Conservation (phyloP, 2,329 filamentous ascomycete species). For the Penicillium brasilianum region DNA sequence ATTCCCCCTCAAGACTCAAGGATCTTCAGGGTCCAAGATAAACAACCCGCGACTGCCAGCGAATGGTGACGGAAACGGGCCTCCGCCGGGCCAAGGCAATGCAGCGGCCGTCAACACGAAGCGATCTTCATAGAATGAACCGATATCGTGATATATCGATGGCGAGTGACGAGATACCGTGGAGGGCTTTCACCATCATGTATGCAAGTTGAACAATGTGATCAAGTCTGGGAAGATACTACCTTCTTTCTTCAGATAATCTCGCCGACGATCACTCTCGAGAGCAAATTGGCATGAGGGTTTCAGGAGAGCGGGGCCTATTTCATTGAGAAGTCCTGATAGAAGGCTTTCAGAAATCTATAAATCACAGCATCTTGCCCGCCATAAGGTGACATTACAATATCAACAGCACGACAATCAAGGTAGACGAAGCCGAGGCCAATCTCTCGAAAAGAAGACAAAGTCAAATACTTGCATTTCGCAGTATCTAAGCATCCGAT, state of each 20-base stretch:
- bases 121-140: constrained; percentile 3
- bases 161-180: constrained; percentile 14
- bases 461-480: neutral
- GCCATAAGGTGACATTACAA: neutral
- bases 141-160: constrained; percentile 12
- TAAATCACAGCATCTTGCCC: constrained; percentile 14
- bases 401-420: neutral
- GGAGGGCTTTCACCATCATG: neutral
- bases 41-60: neutral
- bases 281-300: neutral
- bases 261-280: constrained; percentile 9
- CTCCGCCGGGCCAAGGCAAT: constrained; percentile 33
- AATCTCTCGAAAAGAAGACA: neutral
- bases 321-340: neutral
- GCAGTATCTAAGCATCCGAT: constrained; percentile 9
- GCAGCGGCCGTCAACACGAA: constrained; percentile 1
- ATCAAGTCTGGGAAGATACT: constrained; percentile 16
- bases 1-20: neutral
- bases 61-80: constrained; percentile 16
- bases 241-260: constrained; percentile 22
- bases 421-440: neutral
- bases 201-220: neutral
- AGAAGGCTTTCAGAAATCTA: neutral
- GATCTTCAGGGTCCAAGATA: neutral
- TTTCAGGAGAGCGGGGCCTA: neutral